Base-by-base conservation (phyloP, 306 rosid genomes). In the Citrullus amarus region DNA sequence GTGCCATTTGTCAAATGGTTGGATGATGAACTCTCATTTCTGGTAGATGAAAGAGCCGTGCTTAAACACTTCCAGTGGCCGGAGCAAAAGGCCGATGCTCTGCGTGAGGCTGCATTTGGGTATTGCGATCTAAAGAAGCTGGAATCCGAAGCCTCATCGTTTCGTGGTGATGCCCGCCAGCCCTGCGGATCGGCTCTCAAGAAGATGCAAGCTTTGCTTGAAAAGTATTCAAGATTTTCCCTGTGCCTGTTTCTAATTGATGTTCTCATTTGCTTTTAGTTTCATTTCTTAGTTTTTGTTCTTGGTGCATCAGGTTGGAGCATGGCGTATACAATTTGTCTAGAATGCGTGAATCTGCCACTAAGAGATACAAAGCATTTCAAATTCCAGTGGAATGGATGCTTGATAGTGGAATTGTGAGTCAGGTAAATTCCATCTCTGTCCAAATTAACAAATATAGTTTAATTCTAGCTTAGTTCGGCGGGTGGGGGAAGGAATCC, bases 31-130 rank as follows among this genome's bases (percentile, higher is more conserved):
- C 97, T 96, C 78, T 91, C 98, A 8, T 92, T 88, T 82, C 81
- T 96, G 98, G 99, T 96, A 77, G 99, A 96, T 41, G 99, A 96
- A 90, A 92, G 99, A 84, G 99, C 99, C 20, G 99, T 96, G 82
- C 86, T 96, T 67, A 96, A 96, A 79, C 99, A 96, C 86, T 96
- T 96, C 30, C 82, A 96, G 14, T 96, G 99, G 99, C 99, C 99
- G 3, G 99, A 96, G 89, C 90, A 91, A 44, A 96, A 96, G 80
- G 99, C 99, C 0, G 99, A 96, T 50, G 96, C 97, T 0, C 82
- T 96, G 79, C 90, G 99, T 3, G 99, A 96, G 88, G 99, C 99
- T 66, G 99, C 99, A 16, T 96, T 96, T 30, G 99, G 91, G 20
- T 92, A 91, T 73, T 87, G 90, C 71, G 99, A 96, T 86, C 77